Evolutionary conservation across 805 yeast species (phyloP), one percentile per base, ranked within the genome.

Genomic region (Zygotorulaspora florentina): DNA sequence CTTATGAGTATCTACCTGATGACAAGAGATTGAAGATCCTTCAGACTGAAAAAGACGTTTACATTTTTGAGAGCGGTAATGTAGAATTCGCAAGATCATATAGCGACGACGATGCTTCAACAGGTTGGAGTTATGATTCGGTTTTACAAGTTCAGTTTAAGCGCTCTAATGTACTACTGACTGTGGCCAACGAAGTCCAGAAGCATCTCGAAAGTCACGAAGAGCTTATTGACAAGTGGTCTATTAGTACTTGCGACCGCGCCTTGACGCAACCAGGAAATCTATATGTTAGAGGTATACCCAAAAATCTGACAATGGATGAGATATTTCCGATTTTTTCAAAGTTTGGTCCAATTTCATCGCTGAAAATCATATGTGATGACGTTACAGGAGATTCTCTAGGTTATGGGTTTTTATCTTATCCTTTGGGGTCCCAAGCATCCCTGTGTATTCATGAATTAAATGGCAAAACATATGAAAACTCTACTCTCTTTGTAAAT

Each of bases 401-500:
- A 8, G 79, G 81, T 18, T 80, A 74, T 60, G 93, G 91, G 8
- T 85, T 85, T 64, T 76, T 86, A 13, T 83, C 85, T 50, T 85
- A 74, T 58, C 69, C 74, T 41, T 66, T 71, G 45, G 75, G 78
- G 39, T 72, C 71, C 9, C 76, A 78, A 68, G 89, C 95, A 2
- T 70, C 80, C 36, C 62, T 65, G 17, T 88, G 91, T 33, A 81
- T 85, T 31, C 66, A 73, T 16, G 64, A 70, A 45, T 73, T 83
- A 31, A 76, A 80, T 58, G 79, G 77, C 23, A 56, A 57, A 37
- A 53, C 55, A 40, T 48, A 63, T 34, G 59, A 56, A 10, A 62
- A 61, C 8, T 61, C 63, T n/a, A 54, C 53, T 11, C 45, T 67
- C 27, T 79, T 76, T 54, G 74, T 83, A 40, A 81, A 83, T 55